phyloP scores from a whole-genome alignment of 2,329 filamentous ascomycete species.

The Hymenoscyphus infarciens region DNA sequence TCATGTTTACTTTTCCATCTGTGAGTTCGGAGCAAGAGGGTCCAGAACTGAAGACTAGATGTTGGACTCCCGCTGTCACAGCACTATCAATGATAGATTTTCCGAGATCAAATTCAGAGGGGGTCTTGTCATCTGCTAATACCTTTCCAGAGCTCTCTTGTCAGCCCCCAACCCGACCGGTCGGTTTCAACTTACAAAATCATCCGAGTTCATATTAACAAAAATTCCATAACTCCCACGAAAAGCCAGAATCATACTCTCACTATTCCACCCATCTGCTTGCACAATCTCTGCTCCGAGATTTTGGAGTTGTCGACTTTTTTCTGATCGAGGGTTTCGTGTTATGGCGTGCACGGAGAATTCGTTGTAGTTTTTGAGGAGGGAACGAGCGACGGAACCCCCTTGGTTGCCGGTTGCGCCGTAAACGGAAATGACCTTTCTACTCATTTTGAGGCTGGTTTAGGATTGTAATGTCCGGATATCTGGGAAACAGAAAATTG shows the following conservation, averaged over 20 bases:
- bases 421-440: neutral
- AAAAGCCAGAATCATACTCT: neutral
- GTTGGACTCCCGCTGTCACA: neutral
- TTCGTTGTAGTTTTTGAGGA: neutral
- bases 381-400: neutral
- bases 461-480: neutral
- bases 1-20: neutral
- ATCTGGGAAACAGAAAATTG: neutral
- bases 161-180: neutral
- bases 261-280: neutral
- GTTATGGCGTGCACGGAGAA: neutral
- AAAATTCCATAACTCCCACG: neutral
- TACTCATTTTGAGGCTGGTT: neutral
- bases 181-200: neutral
- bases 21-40: neutral
- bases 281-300: neutral
- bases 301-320: neutral
- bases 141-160: neutral
- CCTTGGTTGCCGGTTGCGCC: neutral
- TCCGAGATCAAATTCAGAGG: neutral
- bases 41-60: neutral
- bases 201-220: neutral
- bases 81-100: neutral
- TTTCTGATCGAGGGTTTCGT: neutral
- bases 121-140: neutral